Conservation (phyloP, 495 filamentous ascomycete species). For the Penicillium flavigenum region DNA sequence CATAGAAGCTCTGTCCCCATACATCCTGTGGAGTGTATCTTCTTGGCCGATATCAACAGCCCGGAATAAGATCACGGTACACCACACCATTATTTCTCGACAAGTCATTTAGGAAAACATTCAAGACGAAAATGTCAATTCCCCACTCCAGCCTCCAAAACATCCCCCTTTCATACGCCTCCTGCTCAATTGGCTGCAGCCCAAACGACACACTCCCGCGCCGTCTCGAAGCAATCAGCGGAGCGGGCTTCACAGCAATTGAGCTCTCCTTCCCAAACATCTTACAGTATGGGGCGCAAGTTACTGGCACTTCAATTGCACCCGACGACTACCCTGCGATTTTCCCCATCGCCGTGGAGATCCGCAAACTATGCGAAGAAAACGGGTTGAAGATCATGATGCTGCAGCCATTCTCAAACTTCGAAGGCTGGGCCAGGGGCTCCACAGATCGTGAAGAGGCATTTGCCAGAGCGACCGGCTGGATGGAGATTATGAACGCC, state of each 20-base stretch:
- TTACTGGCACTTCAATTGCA: slow-evolving; percentile 50
- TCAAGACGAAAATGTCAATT: slow-evolving; percentile 18
- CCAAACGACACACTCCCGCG: slow-evolving; percentile 56
- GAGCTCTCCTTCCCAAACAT: slow-evolving; percentile 78
- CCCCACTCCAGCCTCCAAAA: slow-evolving; percentile 31
- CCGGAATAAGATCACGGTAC: background rate
- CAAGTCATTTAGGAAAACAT: background rate
- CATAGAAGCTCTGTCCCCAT: background rate
- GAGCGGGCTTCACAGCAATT: slow-evolving; percentile 66
- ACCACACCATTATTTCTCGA: background rate
- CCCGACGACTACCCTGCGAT: slow-evolving; percentile 58
- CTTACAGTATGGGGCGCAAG: slow-evolving; percentile 55
- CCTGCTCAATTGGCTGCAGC: slow-evolving; percentile 59
- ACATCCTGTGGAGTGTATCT: slow-evolving; percentile 16
- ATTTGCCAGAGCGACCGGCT: slow-evolving; percentile 62
- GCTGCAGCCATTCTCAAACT: slow-evolving; percentile 77
- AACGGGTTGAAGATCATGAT: slow-evolving; percentile 63
- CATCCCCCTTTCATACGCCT: slow-evolving; percentile 65
- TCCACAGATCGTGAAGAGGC: slow-evolving; percentile 61
- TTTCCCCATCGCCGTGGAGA: slow-evolving; percentile 47
- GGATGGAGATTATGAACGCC: slow-evolving; percentile 72
- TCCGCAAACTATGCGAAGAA: slow-evolving; percentile 52
- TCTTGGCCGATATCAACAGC: background rate
- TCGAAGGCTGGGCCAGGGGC: slow-evolving; percentile 71
- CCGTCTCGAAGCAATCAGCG: slow-evolving; percentile 65